These are phyloP conservation scores for Yueomyces sp. DNA, from an alignment of 805 yeast species.

Conservation along the genomic window DNA sequence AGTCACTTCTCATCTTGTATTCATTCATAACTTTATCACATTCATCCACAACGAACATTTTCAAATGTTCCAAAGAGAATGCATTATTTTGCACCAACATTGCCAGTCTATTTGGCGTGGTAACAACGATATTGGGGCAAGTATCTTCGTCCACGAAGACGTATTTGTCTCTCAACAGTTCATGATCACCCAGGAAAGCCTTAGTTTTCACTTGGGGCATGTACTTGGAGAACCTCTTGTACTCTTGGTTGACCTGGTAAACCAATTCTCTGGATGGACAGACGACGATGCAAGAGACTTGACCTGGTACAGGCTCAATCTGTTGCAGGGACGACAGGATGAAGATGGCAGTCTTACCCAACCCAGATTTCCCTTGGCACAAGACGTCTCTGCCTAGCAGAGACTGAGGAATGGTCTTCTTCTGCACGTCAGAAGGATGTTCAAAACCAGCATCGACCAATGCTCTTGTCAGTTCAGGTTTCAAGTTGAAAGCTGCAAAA, in stretches of 20 bases:
- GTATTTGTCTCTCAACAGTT: conserved; percentile 74
- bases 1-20: conserved; percentile 93
- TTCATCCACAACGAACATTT: conserved; percentile 92
- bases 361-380: conserved; percentile 99
- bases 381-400: conserved; percentile 94
- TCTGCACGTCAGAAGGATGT: conserved; percentile 99
- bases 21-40: conserved; percentile 95
- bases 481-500: conserved; percentile 91
- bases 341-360: conserved; percentile 97
- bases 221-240: conserved; percentile 93
- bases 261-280: conserved; percentile 99
- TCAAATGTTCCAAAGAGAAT: conserved; percentile 74
- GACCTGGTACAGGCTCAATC: conserved; percentile 95
- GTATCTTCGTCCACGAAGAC: conserved; percentile 82
- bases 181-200: conserved; percentile 94
- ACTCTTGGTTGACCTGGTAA: conserved; percentile 94
- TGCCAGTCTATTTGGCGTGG: conserved; percentile 95
- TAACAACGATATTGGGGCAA: conserved; percentile 92
- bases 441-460: conserved; percentile 98
- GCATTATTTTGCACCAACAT: conserved; percentile 88
- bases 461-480: conserved; percentile 94
- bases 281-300: conserved; percentile 82
- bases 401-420: conserved; percentile 95
- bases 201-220: conserved; percentile 97
- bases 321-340: conserved; percentile 93